Evolutionary conservation across 192 early-diverging fungal genomes (phyloP).

Genomic region (Entomortierella parvispora): DNA sequence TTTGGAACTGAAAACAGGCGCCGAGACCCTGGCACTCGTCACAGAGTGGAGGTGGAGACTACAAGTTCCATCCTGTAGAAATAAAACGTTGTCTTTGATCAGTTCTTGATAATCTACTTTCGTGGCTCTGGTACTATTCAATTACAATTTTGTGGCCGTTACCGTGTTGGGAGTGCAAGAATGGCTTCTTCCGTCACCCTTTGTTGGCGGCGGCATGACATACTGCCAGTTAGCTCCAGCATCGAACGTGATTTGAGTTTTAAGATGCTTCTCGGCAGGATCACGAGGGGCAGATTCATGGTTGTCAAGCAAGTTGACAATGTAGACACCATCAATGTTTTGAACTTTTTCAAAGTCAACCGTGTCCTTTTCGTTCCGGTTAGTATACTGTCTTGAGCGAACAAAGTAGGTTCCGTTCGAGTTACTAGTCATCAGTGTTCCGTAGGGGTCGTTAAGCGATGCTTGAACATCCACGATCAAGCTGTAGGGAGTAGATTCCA

Average conservation of each 20-base stretch:
- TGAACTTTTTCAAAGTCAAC: conserved; percentile 94
- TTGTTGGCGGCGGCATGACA: conserved; percentile 71
- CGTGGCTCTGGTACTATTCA: no score
- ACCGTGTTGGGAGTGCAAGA: conserved; percentile 58
- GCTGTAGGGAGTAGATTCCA: conserved; percentile 81
- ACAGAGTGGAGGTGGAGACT: conserved; percentile 89
- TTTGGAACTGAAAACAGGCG: conserved; percentile 76
- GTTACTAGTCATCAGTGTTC: conserved; percentile 85
- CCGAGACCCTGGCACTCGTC: conserved; percentile 72
- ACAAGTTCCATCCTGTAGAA: conserved; percentile 64
- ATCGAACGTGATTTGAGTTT: conserved; percentile 85
- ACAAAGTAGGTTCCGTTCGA: conserved; percentile 91
- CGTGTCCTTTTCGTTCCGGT: conserved; percentile 75
- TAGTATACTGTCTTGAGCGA: conserved; percentile 80
- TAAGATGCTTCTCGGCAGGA: conserved; percentile 65
- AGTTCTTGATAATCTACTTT: no score
- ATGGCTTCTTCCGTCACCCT: conserved; percentile 65
- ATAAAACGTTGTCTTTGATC: no score
- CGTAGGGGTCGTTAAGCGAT: conserved; percentile 56
- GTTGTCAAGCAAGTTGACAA: conserved; percentile 89
- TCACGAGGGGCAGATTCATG: conserved; percentile 63
- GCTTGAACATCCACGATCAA: conserved; percentile 79
- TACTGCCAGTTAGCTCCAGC: conserved; percentile 84
- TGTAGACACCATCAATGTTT: conserved; percentile 81
- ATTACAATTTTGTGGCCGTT: no score